A percentile compares a stretch with the other conserved stretches of the same genome.
Evolutionary conservation across 140 eudicot genomes (phyloP).

Genomic region (Stevia rebaudiana): DNA sequence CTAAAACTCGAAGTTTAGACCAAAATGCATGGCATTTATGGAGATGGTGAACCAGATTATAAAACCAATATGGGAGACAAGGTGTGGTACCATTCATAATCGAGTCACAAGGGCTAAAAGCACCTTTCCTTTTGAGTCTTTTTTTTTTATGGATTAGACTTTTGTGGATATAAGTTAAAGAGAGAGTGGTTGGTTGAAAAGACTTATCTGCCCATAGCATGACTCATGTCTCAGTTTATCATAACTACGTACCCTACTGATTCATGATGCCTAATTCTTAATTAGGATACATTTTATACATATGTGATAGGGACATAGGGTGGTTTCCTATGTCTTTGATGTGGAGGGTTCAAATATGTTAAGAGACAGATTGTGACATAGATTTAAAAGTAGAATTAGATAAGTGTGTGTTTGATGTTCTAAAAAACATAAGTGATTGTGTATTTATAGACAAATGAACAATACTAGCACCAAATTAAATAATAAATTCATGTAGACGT

Average conservation of each 20-base stretch:
- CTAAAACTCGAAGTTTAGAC: conserved; percentile 9
- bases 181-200: conserved; percentile 26
- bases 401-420: too few species aligned
- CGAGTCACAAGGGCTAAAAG: conserved; percentile 50
- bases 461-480: not conserved
- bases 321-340: too few species aligned
- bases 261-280: not conserved
- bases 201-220: conserved; percentile 37
- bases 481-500: not conserved
- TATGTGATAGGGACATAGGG: not conserved
- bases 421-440: too few species aligned
- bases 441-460: not conserved
- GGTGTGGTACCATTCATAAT: conserved; percentile 49
- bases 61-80: conserved; percentile 37
- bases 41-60: conserved; percentile 28
- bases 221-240: conserved; percentile 19
- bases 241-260: conserved; percentile 4
- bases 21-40: conserved; percentile 18
- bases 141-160: conserved; percentile 14
- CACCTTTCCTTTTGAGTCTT: conserved; percentile 13
- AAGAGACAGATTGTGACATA: too few species aligned
- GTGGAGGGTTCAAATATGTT: too few species aligned
- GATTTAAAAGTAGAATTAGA: too few species aligned
- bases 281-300: not conserved
- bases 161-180: conserved; percentile 47